A percentile compares a stretch with the other conserved stretches of the same genome.
These are phyloP conservation scores for Talaromyces sp. DNA, from an alignment of 2,329 filamentous ascomycete genomes.

Conservation along the genomic window DNA sequence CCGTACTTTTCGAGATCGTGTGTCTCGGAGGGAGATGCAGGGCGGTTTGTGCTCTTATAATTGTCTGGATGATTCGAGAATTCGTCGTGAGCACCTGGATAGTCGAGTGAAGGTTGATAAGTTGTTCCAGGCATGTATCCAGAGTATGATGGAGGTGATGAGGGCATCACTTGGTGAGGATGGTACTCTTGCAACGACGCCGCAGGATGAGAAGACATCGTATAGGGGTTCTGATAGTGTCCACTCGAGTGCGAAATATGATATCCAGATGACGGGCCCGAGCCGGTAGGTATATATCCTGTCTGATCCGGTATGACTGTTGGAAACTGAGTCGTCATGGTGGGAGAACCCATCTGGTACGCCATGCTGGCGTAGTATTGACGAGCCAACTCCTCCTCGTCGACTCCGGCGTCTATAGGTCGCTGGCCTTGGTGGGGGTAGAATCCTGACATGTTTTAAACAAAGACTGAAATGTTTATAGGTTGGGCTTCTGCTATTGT, in stretches of 20 bases:
- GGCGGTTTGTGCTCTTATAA: neutral
- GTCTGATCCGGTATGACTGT: neutral
- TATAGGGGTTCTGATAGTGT: neutral
- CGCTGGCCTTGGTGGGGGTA: neutral
- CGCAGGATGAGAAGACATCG: neutral
- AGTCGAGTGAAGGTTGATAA: neutral
- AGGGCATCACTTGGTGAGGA: neutral
- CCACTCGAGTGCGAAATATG: neutral
- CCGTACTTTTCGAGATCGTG: conserved; percentile 28
- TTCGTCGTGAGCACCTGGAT: neutral
- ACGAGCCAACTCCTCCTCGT: neutral
- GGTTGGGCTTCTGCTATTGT: neutral
- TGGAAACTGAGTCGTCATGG: neutral
- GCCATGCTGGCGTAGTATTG: neutral
- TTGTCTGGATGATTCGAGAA: neutral
- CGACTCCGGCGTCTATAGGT: neutral
- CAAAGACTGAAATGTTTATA: neutral
- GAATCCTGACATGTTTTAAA: neutral
- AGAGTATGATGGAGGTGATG: neutral
- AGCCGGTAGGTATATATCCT: neutral
- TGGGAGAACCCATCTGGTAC: neutral
- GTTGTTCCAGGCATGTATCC: neutral
- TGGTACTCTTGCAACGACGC: neutral
- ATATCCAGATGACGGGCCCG: neutral
- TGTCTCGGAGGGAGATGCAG: neutral